A percentile compares a stretch with the other conserved stretches of the same genome.
Conservation (phyloP, 2,329 filamentous ascomycete genomes). For the Xylariaceae sp. region DNA sequence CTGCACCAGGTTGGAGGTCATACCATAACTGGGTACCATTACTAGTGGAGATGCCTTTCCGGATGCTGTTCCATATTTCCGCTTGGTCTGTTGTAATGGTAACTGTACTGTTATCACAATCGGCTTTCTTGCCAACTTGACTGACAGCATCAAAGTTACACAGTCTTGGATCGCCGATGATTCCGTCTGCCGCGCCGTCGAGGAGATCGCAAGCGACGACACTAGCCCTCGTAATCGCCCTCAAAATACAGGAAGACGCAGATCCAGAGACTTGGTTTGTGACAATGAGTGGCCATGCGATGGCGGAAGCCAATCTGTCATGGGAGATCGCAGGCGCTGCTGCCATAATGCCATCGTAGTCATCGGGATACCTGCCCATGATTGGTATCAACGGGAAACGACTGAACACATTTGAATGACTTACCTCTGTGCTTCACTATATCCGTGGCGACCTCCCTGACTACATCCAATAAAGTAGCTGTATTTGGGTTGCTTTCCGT, state of each 20-base stretch:
- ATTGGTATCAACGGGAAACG: not conserved
- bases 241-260: constrained; percentile 5
- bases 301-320: not conserved
- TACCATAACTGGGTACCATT: constrained; percentile 4
- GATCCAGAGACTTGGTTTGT: constrained; percentile 8
- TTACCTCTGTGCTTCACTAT: constrained; percentile 4
- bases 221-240: constrained; percentile 3
- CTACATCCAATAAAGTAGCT: constrained; percentile 6
- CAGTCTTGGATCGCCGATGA: constrained; percentile 5
- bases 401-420: not conserved
- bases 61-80: constrained; percentile 7
- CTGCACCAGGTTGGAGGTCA: constrained; percentile 4
- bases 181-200: constrained; percentile 9
- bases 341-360: constrained; percentile 8
- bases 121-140: constrained; percentile 5
- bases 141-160: constrained; percentile 10
- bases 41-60: constrained; percentile 7
- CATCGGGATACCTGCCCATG: constrained; percentile 1
- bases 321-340: constrained; percentile 2
- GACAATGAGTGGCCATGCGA: constrained; percentile 3
- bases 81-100: constrained; percentile 9
- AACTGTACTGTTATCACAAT: constrained; percentile 3
- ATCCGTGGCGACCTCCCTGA: constrained; percentile 3
- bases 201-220: constrained; percentile 10
- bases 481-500: not conserved